Evolutionary conservation across 768 basidiomycete species (phyloP).

Genomic region (Trametes cubensis): DNA sequence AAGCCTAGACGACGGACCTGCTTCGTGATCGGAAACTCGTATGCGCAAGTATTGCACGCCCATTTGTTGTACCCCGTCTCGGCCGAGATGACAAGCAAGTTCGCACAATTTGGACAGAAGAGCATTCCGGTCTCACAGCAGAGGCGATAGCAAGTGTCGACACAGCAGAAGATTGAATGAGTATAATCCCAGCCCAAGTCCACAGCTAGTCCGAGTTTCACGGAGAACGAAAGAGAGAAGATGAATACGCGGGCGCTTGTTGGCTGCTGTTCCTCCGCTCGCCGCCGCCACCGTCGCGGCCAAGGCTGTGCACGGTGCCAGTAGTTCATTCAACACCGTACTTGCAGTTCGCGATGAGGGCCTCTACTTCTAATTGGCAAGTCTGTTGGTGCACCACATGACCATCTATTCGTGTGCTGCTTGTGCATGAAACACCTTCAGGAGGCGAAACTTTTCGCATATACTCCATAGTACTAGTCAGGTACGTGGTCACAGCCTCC

Average conservation of each 20-base stretch:
- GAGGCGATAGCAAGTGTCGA: neutral
- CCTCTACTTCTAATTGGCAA: no score
- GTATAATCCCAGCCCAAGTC: neutral
- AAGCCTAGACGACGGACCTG: slow-evolving; percentile 50
- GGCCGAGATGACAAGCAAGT: slow-evolving; percentile 76
- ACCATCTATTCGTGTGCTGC: no score
- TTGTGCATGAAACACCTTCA: no score
- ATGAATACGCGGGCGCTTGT: neutral
- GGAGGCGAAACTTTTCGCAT: no score
- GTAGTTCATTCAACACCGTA: no score
- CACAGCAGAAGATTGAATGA: neutral
- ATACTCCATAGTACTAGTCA: no score
- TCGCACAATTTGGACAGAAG: slow-evolving; percentile 94
- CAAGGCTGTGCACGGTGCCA: no score
- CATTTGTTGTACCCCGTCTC: slow-evolving; percentile 88
- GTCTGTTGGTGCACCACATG: no score
- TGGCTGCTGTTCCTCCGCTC: no score
- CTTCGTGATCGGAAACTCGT: slow-evolving; percentile 90
- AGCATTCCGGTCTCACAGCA: slow-evolving; percentile 53
- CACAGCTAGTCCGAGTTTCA: neutral
- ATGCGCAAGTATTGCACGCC: slow-evolving; percentile 92
- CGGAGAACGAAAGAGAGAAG: neutral
- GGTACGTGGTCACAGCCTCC: neutral
- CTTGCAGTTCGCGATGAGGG: no score
- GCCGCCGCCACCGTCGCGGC: no score